Conservation (phyloP, 2,329 filamentous ascomycete species). For the Aureobasidium sp. region DNA sequence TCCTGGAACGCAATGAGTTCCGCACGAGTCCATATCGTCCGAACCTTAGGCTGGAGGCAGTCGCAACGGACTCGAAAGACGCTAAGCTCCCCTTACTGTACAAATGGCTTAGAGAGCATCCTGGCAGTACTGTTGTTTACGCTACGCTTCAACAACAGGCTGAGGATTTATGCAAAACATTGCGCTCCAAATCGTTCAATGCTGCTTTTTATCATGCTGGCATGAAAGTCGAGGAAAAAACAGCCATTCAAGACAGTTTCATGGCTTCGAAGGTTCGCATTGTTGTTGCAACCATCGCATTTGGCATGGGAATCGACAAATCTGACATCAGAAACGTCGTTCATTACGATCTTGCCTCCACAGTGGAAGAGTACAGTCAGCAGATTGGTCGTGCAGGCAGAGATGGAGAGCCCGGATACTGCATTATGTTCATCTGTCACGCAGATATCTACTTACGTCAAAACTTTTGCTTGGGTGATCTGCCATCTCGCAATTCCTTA, state of each 20-base stretch:
- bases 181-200: slow-evolving; percentile 36
- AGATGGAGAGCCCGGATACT: slow-evolving; percentile 48
- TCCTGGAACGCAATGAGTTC: slow-evolving; percentile 47
- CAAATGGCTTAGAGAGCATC: slow-evolving; percentile 44
- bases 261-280: slow-evolving; percentile 42
- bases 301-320: slow-evolving; percentile 57
- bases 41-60: slow-evolving; percentile 50
- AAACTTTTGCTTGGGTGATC: slow-evolving; percentile 53
- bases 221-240: slow-evolving; percentile 41
- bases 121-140: slow-evolving; percentile 54
- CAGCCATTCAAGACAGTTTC: slow-evolving; percentile 45
- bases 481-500: slow-evolving; percentile 49
- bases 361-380: slow-evolving; percentile 52
- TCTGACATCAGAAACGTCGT: slow-evolving; percentile 49
- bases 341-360: slow-evolving; percentile 47
- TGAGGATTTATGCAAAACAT: slow-evolving; percentile 36
- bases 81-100: slow-evolving; percentile 43
- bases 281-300: slow-evolving; percentile 51
- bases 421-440: slow-evolving; percentile 52
- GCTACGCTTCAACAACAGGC: slow-evolving; percentile 52
- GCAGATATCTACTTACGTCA: slow-evolving; percentile 54
- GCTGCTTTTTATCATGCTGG: slow-evolving; percentile 47
- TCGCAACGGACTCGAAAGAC: slow-evolving; percentile 36
- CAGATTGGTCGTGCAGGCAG: slow-evolving; percentile 51
- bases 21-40: slow-evolving; percentile 53